Percentiles rank a stretch among this genome's conserved stretches.
phyloP scores from a whole-genome alignment of 2,329 filamentous ascomycete genomes.

The Lachnellula suecica region DNA sequence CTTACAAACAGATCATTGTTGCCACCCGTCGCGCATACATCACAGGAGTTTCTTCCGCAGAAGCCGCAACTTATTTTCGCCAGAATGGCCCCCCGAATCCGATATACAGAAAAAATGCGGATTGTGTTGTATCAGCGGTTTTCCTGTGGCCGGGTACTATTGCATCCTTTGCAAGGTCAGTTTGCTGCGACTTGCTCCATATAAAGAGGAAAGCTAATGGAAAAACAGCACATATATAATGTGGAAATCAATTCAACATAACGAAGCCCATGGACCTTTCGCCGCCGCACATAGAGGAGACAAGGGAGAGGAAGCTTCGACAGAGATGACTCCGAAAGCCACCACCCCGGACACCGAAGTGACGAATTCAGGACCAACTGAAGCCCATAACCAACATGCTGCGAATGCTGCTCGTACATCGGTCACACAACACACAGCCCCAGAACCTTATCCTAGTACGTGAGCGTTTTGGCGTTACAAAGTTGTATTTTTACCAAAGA shows the following conservation, averaged over 20 bases:
- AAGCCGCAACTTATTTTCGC: conserved; percentile 32
- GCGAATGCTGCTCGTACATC: no score
- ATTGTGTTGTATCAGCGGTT: conserved; percentile 49
- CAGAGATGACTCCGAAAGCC: conserved; percentile 10
- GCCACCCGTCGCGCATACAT: conserved; percentile 45
- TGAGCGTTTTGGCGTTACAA: neutral
- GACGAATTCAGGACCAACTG: no score
- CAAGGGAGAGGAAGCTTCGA: conserved; percentile 17
- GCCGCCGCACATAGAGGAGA: conserved; percentile 20
- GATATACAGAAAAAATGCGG: conserved; percentile 47
- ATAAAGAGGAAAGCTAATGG: neutral
- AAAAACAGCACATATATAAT: conserved; percentile 34
- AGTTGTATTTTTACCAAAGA: neutral
- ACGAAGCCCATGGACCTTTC: conserved; percentile 32
- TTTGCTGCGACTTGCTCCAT: neutral
- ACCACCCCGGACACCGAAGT: neutral
- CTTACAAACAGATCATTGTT: conserved; percentile 39
- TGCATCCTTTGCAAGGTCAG: conserved; percentile 45
- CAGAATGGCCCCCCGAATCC: conserved; percentile 37
- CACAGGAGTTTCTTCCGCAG: conserved; percentile 33
- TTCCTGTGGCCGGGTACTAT: conserved; percentile 53
- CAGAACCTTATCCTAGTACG: neutral
- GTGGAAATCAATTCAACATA: conserved; percentile 35
- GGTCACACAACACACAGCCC: neutral
- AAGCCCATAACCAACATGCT: no score